Percentiles rank a stretch among this genome's conserved stretches.
Evolutionary conservation across 768 basidiomycete species (phyloP).

Genomic region (Cystoderma amianthinum): DNA sequence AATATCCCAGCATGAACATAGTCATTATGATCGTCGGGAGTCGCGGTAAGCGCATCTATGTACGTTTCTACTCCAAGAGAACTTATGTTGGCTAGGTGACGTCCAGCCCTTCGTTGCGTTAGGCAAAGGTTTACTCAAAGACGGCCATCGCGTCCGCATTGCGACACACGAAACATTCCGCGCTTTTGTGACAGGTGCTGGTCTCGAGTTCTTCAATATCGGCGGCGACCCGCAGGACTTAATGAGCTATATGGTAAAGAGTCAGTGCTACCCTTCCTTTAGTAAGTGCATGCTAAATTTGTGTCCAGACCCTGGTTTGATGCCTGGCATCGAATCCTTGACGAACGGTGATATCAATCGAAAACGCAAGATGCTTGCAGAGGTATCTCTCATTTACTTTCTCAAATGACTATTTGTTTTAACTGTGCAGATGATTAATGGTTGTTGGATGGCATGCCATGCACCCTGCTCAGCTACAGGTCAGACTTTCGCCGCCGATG

Average conservation of each 20-base stretch:
- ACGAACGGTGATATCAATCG: too few relatives aligned
- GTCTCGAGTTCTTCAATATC: conserved; percentile 53
- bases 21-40: conserved; percentile 67
- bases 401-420: too few relatives aligned
- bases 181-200: conserved; percentile 40
- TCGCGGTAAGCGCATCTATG: conserved; percentile 34
- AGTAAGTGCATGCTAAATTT: too few relatives aligned
- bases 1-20: conserved; percentile 41
- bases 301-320: too few relatives aligned
- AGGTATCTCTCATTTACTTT: too few relatives aligned
- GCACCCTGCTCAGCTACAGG: too few relatives aligned
- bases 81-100: conserved; percentile 33
- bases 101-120: conserved; percentile 63
- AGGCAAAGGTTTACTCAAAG: conserved; percentile 35
- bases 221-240: conserved; percentile 59
- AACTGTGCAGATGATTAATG: too few relatives aligned
- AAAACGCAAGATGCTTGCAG: too few relatives aligned
- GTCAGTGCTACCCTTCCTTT: conserved; percentile 28
- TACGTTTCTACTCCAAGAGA: not conserved
- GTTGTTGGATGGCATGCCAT: too few relatives aligned
- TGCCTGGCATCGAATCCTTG: too few relatives aligned
- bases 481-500: too few relatives aligned
- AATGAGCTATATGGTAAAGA: conserved; percentile 72
- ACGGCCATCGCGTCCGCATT: conserved; percentile 55
- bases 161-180: conserved; percentile 58